Evolutionary conservation across 441 rosid genomes (phyloP).

Genomic region (Breynia disticha): DNA sequence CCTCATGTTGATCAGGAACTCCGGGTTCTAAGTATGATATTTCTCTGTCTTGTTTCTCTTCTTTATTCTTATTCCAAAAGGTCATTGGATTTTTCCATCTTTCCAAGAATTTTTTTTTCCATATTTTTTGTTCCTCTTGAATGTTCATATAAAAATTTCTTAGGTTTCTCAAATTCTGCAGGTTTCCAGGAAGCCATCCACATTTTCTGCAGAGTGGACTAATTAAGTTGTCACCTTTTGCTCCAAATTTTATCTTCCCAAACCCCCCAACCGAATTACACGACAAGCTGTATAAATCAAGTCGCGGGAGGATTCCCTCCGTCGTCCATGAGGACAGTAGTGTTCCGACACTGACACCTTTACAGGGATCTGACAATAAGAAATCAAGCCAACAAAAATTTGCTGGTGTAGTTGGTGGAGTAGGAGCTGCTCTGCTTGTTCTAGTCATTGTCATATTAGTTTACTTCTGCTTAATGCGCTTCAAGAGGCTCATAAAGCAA

Average conservation of each 20-base stretch:
- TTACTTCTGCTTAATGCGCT: conserved; percentile 34
- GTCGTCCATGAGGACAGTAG: conserved; percentile 15
- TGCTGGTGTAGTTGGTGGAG: conserved; percentile 31
- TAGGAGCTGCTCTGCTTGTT: conserved; percentile 30
- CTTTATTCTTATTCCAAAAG: too few relatives aligned
- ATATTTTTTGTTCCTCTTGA: too few relatives aligned
- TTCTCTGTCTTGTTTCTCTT: too few relatives aligned
- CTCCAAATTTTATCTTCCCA: background rate
- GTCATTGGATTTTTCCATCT: too few relatives aligned
- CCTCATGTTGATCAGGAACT: too few relatives aligned
- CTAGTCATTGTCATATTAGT: conserved; percentile 23
- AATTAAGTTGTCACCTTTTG: too few relatives aligned
- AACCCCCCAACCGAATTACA: conserved; percentile 16
- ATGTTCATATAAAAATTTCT: too few relatives aligned
- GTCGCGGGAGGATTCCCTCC: conserved; percentile 23
- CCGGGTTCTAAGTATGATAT: too few relatives aligned
- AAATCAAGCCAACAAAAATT: conserved; percentile 25
- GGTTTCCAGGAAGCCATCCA: too few relatives aligned
- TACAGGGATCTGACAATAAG: conserved; percentile 16
- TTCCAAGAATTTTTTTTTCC: too few relatives aligned
- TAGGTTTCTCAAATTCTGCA: too few relatives aligned
- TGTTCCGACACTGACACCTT: conserved; percentile 37
- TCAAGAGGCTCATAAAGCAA: conserved; percentile 21
- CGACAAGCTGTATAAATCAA: conserved; percentile 16
- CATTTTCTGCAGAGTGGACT: too few relatives aligned